Percentiles rank a stretch among this genome's conserved stretches.
phyloP scores from a whole-genome alignment of 1,284 basidiomycete genomes.

The Rhodotorula sp. region DNA sequence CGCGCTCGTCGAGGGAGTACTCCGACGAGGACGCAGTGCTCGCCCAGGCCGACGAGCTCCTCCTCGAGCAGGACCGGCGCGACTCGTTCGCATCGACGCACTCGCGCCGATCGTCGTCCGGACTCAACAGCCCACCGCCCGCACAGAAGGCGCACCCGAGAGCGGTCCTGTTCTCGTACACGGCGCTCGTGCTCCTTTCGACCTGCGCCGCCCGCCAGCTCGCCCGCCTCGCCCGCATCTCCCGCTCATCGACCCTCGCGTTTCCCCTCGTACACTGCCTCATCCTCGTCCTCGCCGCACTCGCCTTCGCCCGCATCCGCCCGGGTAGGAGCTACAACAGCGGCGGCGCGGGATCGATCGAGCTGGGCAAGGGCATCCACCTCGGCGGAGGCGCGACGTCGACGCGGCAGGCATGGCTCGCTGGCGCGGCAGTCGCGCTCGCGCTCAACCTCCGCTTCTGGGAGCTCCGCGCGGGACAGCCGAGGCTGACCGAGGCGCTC shows the following conservation, averaged over 20 bases:
- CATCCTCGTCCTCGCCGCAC: background rate
- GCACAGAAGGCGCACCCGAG: background rate
- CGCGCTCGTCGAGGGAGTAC: background rate
- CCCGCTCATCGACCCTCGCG: background rate
- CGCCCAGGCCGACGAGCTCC: conserved; percentile 1
- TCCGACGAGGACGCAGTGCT: conserved; percentile 2
- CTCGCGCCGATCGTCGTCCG: background rate
- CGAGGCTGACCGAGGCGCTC: conserved; percentile 17
- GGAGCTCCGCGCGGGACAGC: background rate
- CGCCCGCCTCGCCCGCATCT: conserved; percentile 3
- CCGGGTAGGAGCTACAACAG: background rate
- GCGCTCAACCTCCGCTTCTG: conserved; percentile 6
- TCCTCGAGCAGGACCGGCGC: conserved; percentile 5
- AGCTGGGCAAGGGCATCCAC: background rate
- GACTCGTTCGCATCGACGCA: background rate
- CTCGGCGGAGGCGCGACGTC: too few species aligned
- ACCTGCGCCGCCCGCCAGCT: background rate
- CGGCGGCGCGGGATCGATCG: background rate
- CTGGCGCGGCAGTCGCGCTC: conserved; percentile 5
- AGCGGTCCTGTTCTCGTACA: background rate
- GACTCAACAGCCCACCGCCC: background rate
- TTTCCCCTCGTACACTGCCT: conserved; percentile 8
- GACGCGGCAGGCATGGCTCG: background rate
- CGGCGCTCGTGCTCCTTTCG: background rate
- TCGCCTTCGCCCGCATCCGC: background rate